These are phyloP conservation scores for Microdochium bolleyi DNA, from an alignment of 2,329 filamentous ascomycete species.

Conservation along the genomic window DNA sequence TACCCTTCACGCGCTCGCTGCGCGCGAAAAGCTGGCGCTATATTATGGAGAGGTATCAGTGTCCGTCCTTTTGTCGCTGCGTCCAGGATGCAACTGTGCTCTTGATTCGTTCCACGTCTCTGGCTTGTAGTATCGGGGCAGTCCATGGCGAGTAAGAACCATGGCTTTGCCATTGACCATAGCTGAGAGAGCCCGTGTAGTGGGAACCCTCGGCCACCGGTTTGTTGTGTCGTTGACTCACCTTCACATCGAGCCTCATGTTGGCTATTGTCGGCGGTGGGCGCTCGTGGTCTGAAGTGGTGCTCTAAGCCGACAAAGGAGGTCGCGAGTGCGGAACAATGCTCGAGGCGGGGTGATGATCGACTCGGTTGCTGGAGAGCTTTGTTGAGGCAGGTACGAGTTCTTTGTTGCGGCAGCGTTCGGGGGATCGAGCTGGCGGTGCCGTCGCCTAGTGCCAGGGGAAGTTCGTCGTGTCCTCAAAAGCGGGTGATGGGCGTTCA, in stretches of 20 bases:
- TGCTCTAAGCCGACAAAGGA: not conserved
- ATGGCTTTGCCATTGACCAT: constrained; percentile 2
- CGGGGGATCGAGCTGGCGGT: not conserved
- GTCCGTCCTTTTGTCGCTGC: constrained; percentile 4
- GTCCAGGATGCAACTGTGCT: not conserved
- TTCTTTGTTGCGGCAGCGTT: constrained; percentile 2
- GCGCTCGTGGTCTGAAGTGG: not conserved
- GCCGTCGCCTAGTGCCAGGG: not conserved
- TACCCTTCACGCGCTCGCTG: constrained; percentile 92
- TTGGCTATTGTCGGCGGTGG: constrained; percentile 11
- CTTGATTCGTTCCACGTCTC: too few relatives aligned
- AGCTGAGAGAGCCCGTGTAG: constrained; percentile 5
- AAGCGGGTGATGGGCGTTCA: not conserved
- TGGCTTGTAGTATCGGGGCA: too few relatives aligned
- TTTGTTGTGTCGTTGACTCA: constrained; percentile 8
- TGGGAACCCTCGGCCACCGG: too few relatives aligned
- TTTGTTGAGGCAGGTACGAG: constrained; percentile 5
- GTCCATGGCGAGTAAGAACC: too few relatives aligned
- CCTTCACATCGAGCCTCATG: constrained; percentile 22
- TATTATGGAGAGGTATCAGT: constrained; percentile 27
- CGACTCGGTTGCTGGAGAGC: constrained; percentile 6
- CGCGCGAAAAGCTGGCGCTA: constrained; percentile 78
- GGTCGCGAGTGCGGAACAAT: not conserved
- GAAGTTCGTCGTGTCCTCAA: not conserved
- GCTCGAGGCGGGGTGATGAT: constrained; percentile 7